A percentile compares a stretch with the other conserved stretches of the same genome.
Conservation (phyloP, 805 yeast species). For the Dipodascopsis uninucleata region DNA sequence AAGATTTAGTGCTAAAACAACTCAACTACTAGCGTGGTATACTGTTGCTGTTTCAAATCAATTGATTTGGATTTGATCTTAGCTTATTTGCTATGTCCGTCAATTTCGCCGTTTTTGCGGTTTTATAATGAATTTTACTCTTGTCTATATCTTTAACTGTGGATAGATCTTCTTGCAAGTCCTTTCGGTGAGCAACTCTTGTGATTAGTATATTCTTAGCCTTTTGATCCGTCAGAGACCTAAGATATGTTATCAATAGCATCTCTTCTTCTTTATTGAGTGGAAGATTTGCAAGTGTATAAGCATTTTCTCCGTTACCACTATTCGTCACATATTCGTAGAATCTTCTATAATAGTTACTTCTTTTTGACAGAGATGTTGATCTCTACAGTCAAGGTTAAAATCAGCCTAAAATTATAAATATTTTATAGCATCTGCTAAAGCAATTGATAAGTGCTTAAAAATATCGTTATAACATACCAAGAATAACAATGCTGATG, state of each 20-base stretch:
- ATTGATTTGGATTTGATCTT: conserved; percentile 7
- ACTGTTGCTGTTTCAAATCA: conserved; percentile 4
- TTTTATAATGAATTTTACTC: conserved; percentile 12
- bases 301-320: conserved; percentile 2
- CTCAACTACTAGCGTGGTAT: too few relatives aligned
- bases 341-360: too few relatives aligned
- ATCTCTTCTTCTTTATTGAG: conserved; percentile 7
- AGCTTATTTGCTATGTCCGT: conserved; percentile 13
- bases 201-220: conserved; percentile 15
- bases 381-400: too few relatives aligned
- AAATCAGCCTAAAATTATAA: too few relatives aligned
- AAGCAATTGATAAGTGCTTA: too few relatives aligned
- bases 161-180: conserved; percentile 1
- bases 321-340: too few relatives aligned
- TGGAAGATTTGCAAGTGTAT: conserved; percentile 6
- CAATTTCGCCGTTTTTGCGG: conserved; percentile 11
- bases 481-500: conserved; percentile 15
- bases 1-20: too few relatives aligned
- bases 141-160: conserved; percentile 8
- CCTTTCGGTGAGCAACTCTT: conserved; percentile 17
- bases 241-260: conserved; percentile 6
- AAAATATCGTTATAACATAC: too few relatives aligned
- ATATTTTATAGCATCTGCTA: too few relatives aligned
- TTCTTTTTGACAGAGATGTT: too few relatives aligned
- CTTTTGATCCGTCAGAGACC: conserved; percentile 6